phyloP scores from a whole-genome alignment of 1,284 basidiomycete genomes.

The Ganoderma lucidum region DNA sequence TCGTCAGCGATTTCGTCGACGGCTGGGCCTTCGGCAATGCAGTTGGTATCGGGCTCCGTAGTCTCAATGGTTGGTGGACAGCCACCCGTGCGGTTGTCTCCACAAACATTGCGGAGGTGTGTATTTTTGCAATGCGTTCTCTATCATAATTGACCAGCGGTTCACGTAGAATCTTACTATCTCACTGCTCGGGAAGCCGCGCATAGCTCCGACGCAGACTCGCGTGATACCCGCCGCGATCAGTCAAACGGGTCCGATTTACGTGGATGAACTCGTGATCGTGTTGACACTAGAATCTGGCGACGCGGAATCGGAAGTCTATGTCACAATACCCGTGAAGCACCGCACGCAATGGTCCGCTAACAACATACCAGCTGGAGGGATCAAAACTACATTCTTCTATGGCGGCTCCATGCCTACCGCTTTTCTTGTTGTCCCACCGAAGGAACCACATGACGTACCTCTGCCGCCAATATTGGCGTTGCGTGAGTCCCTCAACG shows the following conservation, averaged over 20 bases:
- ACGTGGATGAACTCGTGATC: conserved; percentile 45
- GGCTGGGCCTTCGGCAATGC: conserved; percentile 74
- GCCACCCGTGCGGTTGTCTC: conserved; percentile 40
- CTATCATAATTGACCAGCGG: background rate
- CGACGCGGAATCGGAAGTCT: conserved; percentile 28
- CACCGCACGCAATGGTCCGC: conserved; percentile 52
- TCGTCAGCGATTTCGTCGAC: conserved; percentile 69
- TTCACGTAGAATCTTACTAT: conserved; percentile 35
- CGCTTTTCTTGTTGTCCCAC: conserved; percentile 64
- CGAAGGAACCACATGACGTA: conserved; percentile 40
- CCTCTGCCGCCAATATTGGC: conserved; percentile 67
- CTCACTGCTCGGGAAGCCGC: conserved; percentile 45
- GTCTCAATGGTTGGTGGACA: conserved; percentile 61
- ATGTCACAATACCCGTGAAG: conserved; percentile 49
- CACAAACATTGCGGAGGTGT: conserved; percentile 26
- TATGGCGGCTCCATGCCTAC: conserved; percentile 63
- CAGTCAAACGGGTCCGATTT: conserved; percentile 44
- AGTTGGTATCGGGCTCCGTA: conserved; percentile 68
- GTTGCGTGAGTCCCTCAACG: conserved; percentile 59
- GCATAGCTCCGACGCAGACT: conserved; percentile 67
- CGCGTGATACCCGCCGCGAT: conserved; percentile 62
- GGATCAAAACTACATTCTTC: conserved; percentile 66
- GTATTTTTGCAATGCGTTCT: background rate
- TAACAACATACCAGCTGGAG: conserved; percentile 35
- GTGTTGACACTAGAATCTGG: conserved; percentile 44